phyloP scores from a whole-genome alignment of 1,139 yeast species.

The Suhomyces chickasaworum region DNA sequence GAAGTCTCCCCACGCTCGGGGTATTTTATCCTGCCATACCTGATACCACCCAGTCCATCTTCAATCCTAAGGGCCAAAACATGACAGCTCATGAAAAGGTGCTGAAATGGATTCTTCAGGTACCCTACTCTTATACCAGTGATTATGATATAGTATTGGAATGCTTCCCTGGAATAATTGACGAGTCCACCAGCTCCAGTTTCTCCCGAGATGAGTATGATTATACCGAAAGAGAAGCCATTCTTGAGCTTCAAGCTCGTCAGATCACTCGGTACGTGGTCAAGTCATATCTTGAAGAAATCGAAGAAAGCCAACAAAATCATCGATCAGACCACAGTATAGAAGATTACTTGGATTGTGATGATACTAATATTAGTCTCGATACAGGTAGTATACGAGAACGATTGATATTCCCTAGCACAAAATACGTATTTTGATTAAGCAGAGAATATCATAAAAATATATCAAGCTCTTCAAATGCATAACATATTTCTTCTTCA shows the following conservation, averaged over 20 bases:
- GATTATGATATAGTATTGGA: slow-evolving; percentile 27
- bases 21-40: slow-evolving; percentile 1
- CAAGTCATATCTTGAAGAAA: slow-evolving; percentile 41
- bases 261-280: slow-evolving; percentile 50
- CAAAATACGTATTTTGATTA: not conserved
- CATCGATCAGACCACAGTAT: not conserved
- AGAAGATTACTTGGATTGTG: not conserved
- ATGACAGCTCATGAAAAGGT: slow-evolving; percentile 69
- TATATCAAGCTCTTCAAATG: slow-evolving; percentile 43
- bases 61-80: slow-evolving; percentile 59
- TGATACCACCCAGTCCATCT: slow-evolving; percentile 19
- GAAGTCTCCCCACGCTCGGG: slow-evolving; percentile 7
- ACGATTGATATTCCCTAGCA: not conserved
- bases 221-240: slow-evolving; percentile 36
- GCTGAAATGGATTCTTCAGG: slow-evolving; percentile 55
- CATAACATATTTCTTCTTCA: slow-evolving; percentile 20
- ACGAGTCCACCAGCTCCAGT: slow-evolving; percentile 23
- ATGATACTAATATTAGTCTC: not conserved
- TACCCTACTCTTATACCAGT: slow-evolving; percentile 45
- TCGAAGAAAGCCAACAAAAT: slow-evolving; percentile 26
- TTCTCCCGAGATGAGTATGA: slow-evolving; percentile 21
- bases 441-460: slow-evolving; percentile 13
- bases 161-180: slow-evolving; percentile 50
- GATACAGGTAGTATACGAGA: not conserved
- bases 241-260: slow-evolving; percentile 55